Base-by-base conservation (phyloP, 305 asterid species). In the Euphrasia arctica region DNA sequence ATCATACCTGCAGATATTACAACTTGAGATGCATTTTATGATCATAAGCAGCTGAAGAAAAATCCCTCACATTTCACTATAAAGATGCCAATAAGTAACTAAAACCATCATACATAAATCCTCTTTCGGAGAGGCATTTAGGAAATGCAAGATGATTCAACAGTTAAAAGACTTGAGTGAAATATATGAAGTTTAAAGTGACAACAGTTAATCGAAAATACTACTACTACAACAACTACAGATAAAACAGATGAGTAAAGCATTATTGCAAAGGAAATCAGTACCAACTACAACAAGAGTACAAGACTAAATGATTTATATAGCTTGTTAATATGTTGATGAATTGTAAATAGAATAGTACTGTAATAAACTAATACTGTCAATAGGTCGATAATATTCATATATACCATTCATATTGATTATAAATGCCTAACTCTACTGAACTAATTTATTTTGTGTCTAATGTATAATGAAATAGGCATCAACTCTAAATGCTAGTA, bases 1-100 rank as follows among this genome's bases (percentile, higher is more conserved):
- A 76, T 73, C 73, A 27, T 73, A 73, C 65, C 77, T 73, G 76
- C 51, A 72, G 12, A 4, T 48, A 65, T 64, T 45, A 15, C 39
- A 14, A 49, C 9, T 27, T 59, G 54, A 48, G 45, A 67, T 39
- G 65, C 60, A 28, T 45, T 66, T 39, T 18, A 14, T 62, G 68
- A 70, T 62, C 34, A 15, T 56, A 58, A 67, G 47, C 52, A 68
- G 64, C 50, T 47, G 45, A 34, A 48, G 39, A 70, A 65, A 36
- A 41, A 10, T 58, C 14, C 59, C 43, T 39, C 43, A 7, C 43
- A 39, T 39, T 39, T 18, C 43, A 39, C 10, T 7, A 39, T 39
- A 10, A 39, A 39, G 2, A 39, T 39, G 43, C 43, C 11, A 25
- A 62, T 4, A 63, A 51, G 62, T 49, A 50, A 18, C 43, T 49